These are phyloP conservation scores for Linum usitatissimum DNA, from an alignment of 345 rosid genomes.

Conservation along the genomic window DNA sequence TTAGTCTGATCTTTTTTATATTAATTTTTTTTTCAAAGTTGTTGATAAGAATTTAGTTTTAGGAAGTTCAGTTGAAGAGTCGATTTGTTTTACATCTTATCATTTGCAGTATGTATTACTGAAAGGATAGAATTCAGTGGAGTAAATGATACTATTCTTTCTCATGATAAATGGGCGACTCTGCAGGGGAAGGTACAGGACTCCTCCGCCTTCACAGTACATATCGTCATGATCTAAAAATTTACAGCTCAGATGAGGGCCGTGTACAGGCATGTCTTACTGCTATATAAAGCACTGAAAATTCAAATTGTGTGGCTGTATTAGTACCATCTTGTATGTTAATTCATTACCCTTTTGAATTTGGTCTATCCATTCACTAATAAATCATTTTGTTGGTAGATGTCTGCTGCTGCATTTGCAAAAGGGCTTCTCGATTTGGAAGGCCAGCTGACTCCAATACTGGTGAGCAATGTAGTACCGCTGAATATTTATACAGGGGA, in stretches of 20 bases:
- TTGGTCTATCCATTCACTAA: neutral
- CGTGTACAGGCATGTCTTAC: constrained; percentile 72
- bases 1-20: too few relatives aligned
- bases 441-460: constrained; percentile 95
- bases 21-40: neutral
- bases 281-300: neutral
- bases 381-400: constrained; percentile 40
- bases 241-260: constrained; percentile 99
- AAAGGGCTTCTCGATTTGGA: constrained; percentile 99
- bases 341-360: too few relatives aligned
- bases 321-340: too few relatives aligned
- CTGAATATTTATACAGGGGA: constrained; percentile 5
- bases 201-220: constrained; percentile 97
- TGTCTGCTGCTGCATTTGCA: constrained; percentile 99
- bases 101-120: too few relatives aligned
- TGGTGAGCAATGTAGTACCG: constrained; percentile 42
- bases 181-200: constrained; percentile 97
- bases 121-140: too few relatives aligned
- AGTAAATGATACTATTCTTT: neutral
- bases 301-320: too few relatives aligned
- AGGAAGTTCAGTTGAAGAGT: neutral
- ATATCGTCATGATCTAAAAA: constrained; percentile 96
- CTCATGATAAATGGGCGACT: constrained; percentile 13
- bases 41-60: neutral
- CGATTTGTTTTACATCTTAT: neutral